A percentile compares a stretch with the other conserved stretches of the same genome.
These are phyloP conservation scores for Phytophthora sp. DNA, from an alignment of 352 stramenopile species.

Conservation along the genomic window DNA sequence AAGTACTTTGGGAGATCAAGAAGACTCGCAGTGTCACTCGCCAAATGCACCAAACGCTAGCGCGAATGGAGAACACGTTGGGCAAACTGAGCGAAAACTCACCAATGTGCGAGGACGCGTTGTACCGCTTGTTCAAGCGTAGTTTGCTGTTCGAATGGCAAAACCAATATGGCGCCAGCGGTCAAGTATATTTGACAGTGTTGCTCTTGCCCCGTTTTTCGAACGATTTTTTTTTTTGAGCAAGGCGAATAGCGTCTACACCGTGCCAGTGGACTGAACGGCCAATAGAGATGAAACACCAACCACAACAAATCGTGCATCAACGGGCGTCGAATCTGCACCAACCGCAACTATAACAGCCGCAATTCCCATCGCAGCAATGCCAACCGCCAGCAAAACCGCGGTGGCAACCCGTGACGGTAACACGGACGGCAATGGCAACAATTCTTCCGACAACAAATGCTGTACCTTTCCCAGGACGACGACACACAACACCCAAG, in stretches of 20 bases:
- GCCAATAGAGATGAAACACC: not conserved
- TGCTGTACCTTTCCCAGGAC: constrained; percentile 17
- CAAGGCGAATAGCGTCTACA: constrained; percentile 13
- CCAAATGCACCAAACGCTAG: no score
- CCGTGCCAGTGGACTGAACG: no score
- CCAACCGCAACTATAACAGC: no score
- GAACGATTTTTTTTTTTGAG: constrained; percentile 5
- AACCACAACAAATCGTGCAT: not conserved
- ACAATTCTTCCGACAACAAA: no score
- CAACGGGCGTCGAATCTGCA: no score
- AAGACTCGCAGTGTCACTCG: no score
- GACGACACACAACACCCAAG: constrained; percentile 9
- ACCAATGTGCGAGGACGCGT: constrained; percentile 11
- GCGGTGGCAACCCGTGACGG: no score
- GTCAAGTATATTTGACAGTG: not conserved
- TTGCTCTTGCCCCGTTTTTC: constrained; percentile 2
- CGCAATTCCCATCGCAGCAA: not conserved
- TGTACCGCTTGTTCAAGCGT: constrained; percentile 18
- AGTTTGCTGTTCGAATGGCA: constrained; percentile 13
- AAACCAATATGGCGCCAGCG: constrained; percentile 19
- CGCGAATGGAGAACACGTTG: no score
- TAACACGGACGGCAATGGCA: no score
- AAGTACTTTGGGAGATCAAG: no score
- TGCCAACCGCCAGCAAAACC: no score
- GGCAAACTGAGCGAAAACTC: no score